Evolutionary conservation across 2,329 filamentous ascomycete species (phyloP).

Genomic region (Tolypocladium tropicale): DNA sequence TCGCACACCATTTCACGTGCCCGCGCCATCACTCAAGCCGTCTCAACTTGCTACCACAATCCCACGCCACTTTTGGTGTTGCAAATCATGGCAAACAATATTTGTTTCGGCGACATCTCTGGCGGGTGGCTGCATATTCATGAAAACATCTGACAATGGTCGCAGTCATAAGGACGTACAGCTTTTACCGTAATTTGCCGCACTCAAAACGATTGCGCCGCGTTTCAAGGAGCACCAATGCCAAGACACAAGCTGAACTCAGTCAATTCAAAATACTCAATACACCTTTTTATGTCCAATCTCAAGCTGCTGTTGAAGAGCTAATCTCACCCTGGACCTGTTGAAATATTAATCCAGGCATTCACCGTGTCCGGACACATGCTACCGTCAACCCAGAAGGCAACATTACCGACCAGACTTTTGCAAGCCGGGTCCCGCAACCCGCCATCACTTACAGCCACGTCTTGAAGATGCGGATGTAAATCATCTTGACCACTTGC

Average conservation of each 20-base stretch:
- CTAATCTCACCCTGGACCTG: background rate
- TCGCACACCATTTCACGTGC: conserved; percentile 16
- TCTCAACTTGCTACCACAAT: background rate
- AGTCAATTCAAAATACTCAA: background rate
- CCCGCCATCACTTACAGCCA: conserved; percentile 10
- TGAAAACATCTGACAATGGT: no score
- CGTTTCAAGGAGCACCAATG: no score
- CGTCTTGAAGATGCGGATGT: conserved; percentile 13
- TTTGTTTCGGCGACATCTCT: no score
- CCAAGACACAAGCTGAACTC: no score
- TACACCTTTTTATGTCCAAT: background rate
- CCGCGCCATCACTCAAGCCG: background rate
- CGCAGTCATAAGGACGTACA: no score
- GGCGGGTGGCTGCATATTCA: no score
- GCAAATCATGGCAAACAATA: background rate
- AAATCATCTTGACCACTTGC: conserved; percentile 16
- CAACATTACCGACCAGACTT: background rate
- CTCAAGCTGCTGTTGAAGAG: background rate
- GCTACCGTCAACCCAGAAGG: background rate
- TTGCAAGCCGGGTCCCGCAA: background rate
- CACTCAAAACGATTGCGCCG: no score
- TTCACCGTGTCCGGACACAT: background rate
- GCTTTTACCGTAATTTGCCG: no score
- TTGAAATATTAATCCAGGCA: background rate
- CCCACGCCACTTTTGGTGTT: background rate